phyloP scores from a whole-genome alignment of 352 stramenopile genomes.

The Phytopythium montanum region DNA sequence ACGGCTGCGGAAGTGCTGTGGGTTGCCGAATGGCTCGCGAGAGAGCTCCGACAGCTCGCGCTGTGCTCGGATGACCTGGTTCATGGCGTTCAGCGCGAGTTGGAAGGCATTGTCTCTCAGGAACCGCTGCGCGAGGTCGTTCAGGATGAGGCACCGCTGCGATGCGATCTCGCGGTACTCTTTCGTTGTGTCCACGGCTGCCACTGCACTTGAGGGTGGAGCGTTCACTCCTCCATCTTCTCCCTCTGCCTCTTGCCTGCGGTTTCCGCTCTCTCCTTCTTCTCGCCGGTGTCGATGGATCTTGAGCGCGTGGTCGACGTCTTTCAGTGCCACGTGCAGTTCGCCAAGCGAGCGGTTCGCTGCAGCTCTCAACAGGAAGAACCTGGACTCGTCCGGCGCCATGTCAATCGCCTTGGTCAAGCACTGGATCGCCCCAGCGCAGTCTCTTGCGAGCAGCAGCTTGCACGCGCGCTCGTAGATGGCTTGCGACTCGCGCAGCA shows the following conservation, averaged over 20 bases:
- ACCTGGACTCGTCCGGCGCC: constrained; percentile 55
- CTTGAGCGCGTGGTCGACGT: constrained; percentile 55
- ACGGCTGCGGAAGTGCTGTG: constrained; percentile 61
- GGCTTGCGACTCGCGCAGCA: constrained; percentile 65
- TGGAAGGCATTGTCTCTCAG: constrained; percentile 56
- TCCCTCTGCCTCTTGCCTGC: not conserved
- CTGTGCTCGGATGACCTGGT: constrained; percentile 67
- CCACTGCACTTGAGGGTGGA: not conserved
- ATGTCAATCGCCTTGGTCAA: constrained; percentile 67
- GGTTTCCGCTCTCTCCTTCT: not conserved
- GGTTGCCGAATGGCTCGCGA: constrained; percentile 35
- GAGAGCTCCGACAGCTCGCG: constrained; percentile 43
- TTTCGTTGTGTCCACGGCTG: constrained; percentile 24
- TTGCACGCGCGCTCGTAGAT: constrained; percentile 63
- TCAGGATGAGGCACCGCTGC: constrained; percentile 73
- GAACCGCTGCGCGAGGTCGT: constrained; percentile 63
- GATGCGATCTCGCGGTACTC: constrained; percentile 62
- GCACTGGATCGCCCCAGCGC: constrained; percentile 54
- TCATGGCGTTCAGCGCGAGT: constrained; percentile 75
- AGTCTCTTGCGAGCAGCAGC: constrained; percentile 48
- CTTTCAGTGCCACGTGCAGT: constrained; percentile 50
- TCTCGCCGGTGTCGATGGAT: constrained; percentile 37
- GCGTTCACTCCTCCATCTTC: not conserved
- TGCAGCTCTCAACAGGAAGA: constrained; percentile 67
- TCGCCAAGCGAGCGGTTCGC: constrained; percentile 60